Percentiles rank a stretch among this genome's conserved stretches.
Conservation (phyloP, 768 basidiomycete genomes). For the Hericium erinaceus region DNA sequence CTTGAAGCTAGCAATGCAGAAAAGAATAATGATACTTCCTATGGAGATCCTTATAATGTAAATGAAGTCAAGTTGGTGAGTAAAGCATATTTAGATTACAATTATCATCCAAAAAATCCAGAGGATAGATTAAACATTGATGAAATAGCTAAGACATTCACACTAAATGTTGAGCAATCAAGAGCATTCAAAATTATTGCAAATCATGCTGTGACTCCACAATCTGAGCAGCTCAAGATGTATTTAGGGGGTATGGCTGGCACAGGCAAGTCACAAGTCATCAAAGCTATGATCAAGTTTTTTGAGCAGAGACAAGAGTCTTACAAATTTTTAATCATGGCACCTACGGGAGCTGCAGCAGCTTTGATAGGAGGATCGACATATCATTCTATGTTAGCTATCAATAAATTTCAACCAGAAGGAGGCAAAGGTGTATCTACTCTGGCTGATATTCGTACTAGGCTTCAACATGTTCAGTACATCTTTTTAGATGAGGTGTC, state of each 20-base stretch:
- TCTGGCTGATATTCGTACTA: too few species aligned
- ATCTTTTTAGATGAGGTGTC: too few species aligned
- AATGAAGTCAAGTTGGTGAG: background rate
- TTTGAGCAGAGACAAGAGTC: slow-evolving; percentile 5
- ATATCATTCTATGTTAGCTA: slow-evolving; percentile 9
- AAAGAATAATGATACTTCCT: background rate
- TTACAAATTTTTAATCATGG: slow-evolving; percentile 7
- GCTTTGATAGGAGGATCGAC: slow-evolving; percentile 14
- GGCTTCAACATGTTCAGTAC: too few species aligned
- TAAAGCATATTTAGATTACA: background rate
- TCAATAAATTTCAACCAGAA: slow-evolving; percentile 1
- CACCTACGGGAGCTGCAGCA: slow-evolving; percentile 16
- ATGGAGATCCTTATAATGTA: background rate
- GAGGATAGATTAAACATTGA: background rate
- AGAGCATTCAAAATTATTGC: slow-evolving; percentile 15
- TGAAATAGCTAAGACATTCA: background rate
- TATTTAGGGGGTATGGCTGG: slow-evolving; percentile 18
- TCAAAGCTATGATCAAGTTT: slow-evolving; percentile 8
- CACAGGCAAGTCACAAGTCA: slow-evolving; percentile 16
- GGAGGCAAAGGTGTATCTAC: too few species aligned
- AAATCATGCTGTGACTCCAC: slow-evolving; percentile 1
- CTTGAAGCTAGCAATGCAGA: background rate
- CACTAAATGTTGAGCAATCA: slow-evolving; percentile 13
- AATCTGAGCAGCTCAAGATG: slow-evolving; percentile 11
- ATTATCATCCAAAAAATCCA: background rate